Base-by-base conservation (phyloP, 2,329 filamentous ascomycete species). In the Cadophora sp. region DNA sequence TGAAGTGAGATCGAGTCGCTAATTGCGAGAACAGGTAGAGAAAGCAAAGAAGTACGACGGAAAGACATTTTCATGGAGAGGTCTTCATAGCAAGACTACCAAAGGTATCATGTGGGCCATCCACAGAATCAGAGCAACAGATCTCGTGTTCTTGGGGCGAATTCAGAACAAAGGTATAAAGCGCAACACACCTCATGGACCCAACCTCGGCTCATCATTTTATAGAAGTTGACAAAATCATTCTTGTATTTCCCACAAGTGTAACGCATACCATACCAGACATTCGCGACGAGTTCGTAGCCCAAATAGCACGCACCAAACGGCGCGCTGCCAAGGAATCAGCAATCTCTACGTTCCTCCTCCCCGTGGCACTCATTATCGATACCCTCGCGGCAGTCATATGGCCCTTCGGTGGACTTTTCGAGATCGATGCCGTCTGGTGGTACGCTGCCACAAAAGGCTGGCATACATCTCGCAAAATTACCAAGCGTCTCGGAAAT, bases 341-440 rank as follows among this genome's bases (percentile, higher is more conserved):
- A 26, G 40, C 46, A 19, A 63, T 67, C 11, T 63, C 65, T 16
- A 67, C 60, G 5, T 37, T 67, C 29, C 60, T 67, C 3, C 60
- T 67, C 3, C 65, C 65, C 4, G 27, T 64, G 9, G 59, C 65
- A 8, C 40, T 71, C 11, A 7, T 67, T 24, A 67, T 71, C 3
- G 74, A 76, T 24, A 68, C 75, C 9, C 24, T 74, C 11, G 73
- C 71, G 6, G 70, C 71, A 8, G 26, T 77, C 19, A 71, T 78
- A 46, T 78, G 76, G 76, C 76, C 76, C 1, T 78, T 78, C 48
- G 76, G 77, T 19, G 77, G 77, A 0, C 67, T 78, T 2, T 70
- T 76, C 8, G 77, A 78, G 64, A 71, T 78, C 40, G 76, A 78
- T 31, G 73, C 73, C 1, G 74, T 77, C 6, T 78, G 77, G 77